These are phyloP conservation scores for Mycena pura DNA, from an alignment of 768 basidiomycete genomes.

Conservation along the genomic window DNA sequence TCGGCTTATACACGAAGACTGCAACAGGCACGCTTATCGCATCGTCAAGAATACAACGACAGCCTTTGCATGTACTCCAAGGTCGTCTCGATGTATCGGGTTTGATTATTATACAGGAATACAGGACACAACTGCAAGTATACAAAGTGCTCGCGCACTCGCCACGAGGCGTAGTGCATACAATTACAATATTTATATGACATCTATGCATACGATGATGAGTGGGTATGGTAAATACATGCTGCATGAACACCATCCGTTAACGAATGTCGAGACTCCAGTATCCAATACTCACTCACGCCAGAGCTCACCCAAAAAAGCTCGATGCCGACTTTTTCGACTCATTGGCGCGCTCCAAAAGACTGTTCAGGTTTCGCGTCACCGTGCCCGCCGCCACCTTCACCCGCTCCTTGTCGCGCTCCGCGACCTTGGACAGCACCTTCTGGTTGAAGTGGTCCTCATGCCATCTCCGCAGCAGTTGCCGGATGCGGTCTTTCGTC, in stretches of 20 bases:
- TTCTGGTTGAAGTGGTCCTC: slow-evolving; percentile 84
- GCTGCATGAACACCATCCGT: slow-evolving; percentile 4
- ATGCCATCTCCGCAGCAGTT: slow-evolving; percentile 79
- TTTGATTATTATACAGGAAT: too few relatives aligned
- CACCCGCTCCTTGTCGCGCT: slow-evolving; percentile 69
- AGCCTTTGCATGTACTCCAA: too few relatives aligned
- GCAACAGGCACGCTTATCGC: too few relatives aligned
- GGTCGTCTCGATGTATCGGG: too few relatives aligned
- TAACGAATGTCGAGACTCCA: not conserved
- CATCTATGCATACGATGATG: slow-evolving; percentile 25
- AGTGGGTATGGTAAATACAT: slow-evolving; percentile 18
- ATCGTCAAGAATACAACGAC: too few relatives aligned
- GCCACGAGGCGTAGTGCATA: too few relatives aligned
- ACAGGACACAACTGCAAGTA: too few relatives aligned
- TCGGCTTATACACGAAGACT: not conserved
- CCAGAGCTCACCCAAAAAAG: slow-evolving; percentile 22
- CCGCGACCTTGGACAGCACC: slow-evolving; percentile 65
- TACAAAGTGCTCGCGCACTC: too few relatives aligned
- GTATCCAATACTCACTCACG: slow-evolving; percentile 15
- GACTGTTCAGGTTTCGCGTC: slow-evolving; percentile 72
- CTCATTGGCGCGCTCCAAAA: slow-evolving; percentile 48
- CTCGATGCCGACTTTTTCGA: slow-evolving; percentile 25
- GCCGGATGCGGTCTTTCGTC: slow-evolving; percentile 76
- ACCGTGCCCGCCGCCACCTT: slow-evolving; percentile 77
- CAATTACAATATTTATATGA: too few relatives aligned